A percentile compares a stretch with the other conserved stretches of the same genome.
Evolutionary conservation across 495 filamentous ascomycete species (phyloP).

Genomic region (Tuber indicum): DNA sequence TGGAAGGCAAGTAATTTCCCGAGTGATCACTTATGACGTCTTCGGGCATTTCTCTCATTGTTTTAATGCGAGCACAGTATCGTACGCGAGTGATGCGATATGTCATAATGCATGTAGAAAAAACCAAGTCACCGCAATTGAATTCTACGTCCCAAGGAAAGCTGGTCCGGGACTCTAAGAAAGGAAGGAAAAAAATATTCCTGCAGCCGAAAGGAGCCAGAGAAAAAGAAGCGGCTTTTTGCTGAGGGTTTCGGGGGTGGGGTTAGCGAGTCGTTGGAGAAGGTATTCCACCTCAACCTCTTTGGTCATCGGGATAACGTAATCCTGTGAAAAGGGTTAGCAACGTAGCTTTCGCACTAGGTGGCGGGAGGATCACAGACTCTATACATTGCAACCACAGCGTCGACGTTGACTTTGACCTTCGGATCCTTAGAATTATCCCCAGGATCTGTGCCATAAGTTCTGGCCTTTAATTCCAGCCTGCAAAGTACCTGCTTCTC

Average conservation of each 20-base stretch:
- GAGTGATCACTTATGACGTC: neutral
- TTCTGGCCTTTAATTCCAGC: slow-evolving; percentile 82
- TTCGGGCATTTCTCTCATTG: neutral
- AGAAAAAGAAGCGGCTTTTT: neutral
- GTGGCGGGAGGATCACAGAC: slow-evolving; percentile 43
- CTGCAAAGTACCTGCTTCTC: slow-evolving; percentile 89
- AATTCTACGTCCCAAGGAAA: neutral
- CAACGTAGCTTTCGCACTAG: neutral
- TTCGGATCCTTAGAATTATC: slow-evolving; percentile 40
- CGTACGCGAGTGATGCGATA: too few species aligned
- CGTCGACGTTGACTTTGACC: slow-evolving; percentile 82
- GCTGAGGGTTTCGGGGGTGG: neutral
- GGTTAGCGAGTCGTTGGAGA: slow-evolving; percentile 71
- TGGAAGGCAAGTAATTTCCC: neutral
- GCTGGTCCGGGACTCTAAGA: neutral
- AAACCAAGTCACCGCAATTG: neutral
- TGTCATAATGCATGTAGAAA: neutral
- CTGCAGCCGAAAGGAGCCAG: neutral
- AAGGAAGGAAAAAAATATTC: neutral
- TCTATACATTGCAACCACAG: slow-evolving; percentile 90
- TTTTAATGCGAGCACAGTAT: neutral
- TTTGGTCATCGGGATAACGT: slow-evolving; percentile 94
- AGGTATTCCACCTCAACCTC: slow-evolving; percentile 96
- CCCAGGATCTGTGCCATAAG: slow-evolving; percentile 87
- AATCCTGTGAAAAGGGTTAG: slow-evolving; percentile 51